Base-by-base conservation (phyloP, 306 rosid species). In the Trifolium dubium region DNA sequence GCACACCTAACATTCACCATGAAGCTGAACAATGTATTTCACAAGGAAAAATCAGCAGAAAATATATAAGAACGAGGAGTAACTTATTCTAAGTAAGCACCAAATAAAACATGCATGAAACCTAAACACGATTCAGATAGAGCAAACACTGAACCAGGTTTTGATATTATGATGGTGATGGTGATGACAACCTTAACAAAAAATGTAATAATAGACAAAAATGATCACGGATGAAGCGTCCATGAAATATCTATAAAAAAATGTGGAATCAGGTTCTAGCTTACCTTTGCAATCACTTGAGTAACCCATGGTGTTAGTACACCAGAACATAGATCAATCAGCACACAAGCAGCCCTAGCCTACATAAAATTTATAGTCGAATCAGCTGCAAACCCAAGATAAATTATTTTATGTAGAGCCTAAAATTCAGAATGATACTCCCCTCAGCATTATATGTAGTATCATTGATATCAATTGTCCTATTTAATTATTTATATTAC, bases 271-370 rank as follows among this genome's bases (percentile, higher is more conserved):
- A 51, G 67, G 56, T 73, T 74, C 43, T 30, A 75, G 69, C 82
- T 15, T 81, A 93, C 98, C 97, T 90, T 93, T 13, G 93, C 97
- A 81, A 86, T 85, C 76, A 90, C 89, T 34, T 86, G 96, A 86
- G 92, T 46, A 86, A 89, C 84, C 98, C 97, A 93, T 39, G 97
- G 98, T 35, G 97, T 88, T 47, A 93, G 83, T 17, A 85, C 89
- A 29, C 93, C 85, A 71, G 87, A 88, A 73, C 98, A 90, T 31
- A 93, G 80, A 81, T 93, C 98, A 78, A 93, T 86, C 83, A 93
- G 88, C 76, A 93, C 82, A 79, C 96, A 89, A 35, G 97, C 97
- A 74, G 97, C 92, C 89, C 93, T 93, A 49, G 92, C 97, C 98
- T 93, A 79, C 46, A 64, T 65, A 71, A 79, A 34, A 47, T 51